Base-by-base conservation (phyloP, 208 protist genomes). In the Herpetomonas samuelpessoai region DNA sequence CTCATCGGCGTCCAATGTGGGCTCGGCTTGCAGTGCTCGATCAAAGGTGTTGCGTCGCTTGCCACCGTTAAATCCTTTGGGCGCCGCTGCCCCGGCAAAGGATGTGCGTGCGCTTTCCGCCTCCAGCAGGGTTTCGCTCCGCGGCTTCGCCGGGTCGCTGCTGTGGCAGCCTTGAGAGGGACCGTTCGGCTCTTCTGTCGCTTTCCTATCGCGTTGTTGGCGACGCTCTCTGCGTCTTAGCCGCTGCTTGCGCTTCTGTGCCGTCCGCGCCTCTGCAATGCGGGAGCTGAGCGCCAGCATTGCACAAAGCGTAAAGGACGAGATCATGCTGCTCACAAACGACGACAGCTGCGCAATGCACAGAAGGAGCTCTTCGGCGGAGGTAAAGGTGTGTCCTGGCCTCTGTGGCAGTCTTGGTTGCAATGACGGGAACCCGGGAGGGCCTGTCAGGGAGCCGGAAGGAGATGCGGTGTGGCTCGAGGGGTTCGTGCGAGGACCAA, bases 301-400 rank as follows among this genome's bases (percentile, higher is more conserved):
- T 1, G 63, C 47, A 16, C 61, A 52, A 52, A 88, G 39, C 19
- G 68, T 60, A 49, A 84, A 88, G 49, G 61, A 53, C 0, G 81
- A 81, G 26, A 83, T 51, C 31, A 88, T 82, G 62, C 77, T 70
- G 27, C 72, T 81, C 19, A 65, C 72, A 41, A 82, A 74, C 51
- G 46, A 74, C 16, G 81, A 88, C 4, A 88, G 62, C 46, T 68
- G 64, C n/a, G 45, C 65, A 21, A 88, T 79, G 27, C 59, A 63
- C 6, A 82, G 48, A 46, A 88, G 56, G 12, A 88, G 60, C 25
- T 61, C 31, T 61, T 88, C 65, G 3, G 76, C 55, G 28, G 52
- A 69, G 39, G 6, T 14, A 39, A 76, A 84, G 65, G 53, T 71
- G 21, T 58, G 7, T 47, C 46, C 41, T 7, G 48, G 54, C 16